These are phyloP conservation scores for Aspergillus persii DNA, from an alignment of 2,329 filamentous ascomycete species.

Conservation along the genomic window DNA sequence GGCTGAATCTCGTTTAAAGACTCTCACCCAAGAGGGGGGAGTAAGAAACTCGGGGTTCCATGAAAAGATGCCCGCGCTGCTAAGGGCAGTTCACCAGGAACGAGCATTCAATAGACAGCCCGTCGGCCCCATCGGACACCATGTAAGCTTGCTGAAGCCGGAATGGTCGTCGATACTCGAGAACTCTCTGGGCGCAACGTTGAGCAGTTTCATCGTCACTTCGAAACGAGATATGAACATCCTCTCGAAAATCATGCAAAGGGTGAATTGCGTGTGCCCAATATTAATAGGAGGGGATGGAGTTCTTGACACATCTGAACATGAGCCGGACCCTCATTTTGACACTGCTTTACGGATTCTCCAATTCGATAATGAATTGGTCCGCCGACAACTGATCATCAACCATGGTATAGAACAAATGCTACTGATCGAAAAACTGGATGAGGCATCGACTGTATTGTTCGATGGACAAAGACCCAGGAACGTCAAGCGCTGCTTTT, in stretches of 20 bases:
- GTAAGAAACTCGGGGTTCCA: conserved; percentile 65
- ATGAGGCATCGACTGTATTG: conserved; percentile 68
- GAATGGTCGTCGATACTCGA: conserved; percentile 84
- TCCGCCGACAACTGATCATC: conserved; percentile 81
- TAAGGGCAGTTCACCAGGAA: conserved; percentile 69
- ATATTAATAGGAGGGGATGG: conserved; percentile 63
- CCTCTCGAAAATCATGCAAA: conserved; percentile 64
- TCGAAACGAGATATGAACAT: conserved; percentile 72
- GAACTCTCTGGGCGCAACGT: conserved; percentile 63
- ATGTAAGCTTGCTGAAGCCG: conserved; percentile 73
- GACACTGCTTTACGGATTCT: conserved; percentile 78
- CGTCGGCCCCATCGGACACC: conserved; percentile 77
- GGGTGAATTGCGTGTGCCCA: conserved; percentile 52
- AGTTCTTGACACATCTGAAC: conserved; percentile 57
- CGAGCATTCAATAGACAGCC: conserved; percentile 67
- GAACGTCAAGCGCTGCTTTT: conserved; percentile 69
- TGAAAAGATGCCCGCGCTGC: conserved; percentile 59
- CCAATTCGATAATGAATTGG: conserved; percentile 72
- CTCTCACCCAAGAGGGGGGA: conserved; percentile 57
- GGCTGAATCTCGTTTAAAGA: conserved; percentile 51
- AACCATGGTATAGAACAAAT: conserved; percentile 79
- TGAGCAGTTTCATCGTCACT: conserved; percentile 79
- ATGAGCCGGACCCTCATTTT: conserved; percentile 71
- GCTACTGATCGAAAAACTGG: conserved; percentile 68
- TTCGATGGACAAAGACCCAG: conserved; percentile 58